phyloP scores from a whole-genome alignment of 2,329 filamentous ascomycete species.

The Davidsoniella virescens region DNA sequence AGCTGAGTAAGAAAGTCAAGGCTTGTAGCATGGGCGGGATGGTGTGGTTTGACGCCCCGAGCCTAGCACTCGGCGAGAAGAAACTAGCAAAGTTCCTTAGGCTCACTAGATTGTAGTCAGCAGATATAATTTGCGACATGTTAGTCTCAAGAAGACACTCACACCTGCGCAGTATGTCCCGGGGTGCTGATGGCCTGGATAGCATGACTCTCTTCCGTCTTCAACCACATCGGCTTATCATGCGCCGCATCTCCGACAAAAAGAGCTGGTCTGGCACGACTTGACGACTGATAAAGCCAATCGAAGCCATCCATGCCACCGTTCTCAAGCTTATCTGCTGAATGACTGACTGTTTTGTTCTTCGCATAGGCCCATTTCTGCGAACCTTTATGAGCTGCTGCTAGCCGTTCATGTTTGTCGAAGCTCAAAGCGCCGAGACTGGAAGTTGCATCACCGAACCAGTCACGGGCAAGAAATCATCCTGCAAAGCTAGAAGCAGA shows the following conservation, averaged over 20 bases:
- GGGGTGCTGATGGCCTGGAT: constrained; percentile 46
- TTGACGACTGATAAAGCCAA: constrained; percentile 50
- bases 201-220: constrained; percentile 33
- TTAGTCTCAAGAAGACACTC: constrained; percentile 19
- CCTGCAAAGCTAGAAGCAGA: constrained; percentile 60
- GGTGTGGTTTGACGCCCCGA: constrained; percentile 48
- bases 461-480: constrained; percentile 59
- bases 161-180: constrained; percentile 49
- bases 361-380: constrained; percentile 33
- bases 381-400: constrained; percentile 39
- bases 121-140: background rate
- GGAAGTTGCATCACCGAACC: constrained; percentile 44
- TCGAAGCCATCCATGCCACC: constrained; percentile 34
- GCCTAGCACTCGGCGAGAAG: constrained; percentile 40
- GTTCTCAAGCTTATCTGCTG: constrained; percentile 20
- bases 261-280: constrained; percentile 37
- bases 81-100: constrained; percentile 47
- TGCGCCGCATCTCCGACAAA: constrained; percentile 18
- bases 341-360: constrained; percentile 42
- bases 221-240: constrained; percentile 41
- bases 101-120: constrained; percentile 34
- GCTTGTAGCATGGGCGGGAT: constrained; percentile 41
- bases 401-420: constrained; percentile 48
- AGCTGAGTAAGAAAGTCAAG: background rate
- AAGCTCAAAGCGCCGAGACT: constrained; percentile 52